Conservation (phyloP, 306 rosid genomes). For the Gastrolobium bilobum region DNA sequence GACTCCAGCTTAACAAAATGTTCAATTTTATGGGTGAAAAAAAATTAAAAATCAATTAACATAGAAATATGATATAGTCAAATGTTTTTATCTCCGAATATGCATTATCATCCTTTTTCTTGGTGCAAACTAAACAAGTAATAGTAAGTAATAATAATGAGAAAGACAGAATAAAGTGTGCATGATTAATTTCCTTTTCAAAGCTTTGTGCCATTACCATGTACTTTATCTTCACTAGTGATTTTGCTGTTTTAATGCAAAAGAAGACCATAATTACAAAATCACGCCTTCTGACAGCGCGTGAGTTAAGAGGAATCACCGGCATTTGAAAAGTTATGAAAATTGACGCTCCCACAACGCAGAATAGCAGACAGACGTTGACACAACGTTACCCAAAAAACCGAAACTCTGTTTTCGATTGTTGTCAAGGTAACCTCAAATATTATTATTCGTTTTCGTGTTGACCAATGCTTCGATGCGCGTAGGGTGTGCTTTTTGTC, state of each 20-base stretch:
- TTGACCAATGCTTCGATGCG: conserved; percentile 55
- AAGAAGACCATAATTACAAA: neutral
- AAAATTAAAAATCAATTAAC: too few species aligned
- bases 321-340: conserved; percentile 7
- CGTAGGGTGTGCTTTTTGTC: conserved; percentile 54
- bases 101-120: neutral
- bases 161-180: conserved; percentile 45
- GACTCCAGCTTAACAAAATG: too few species aligned
- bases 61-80: too few species aligned
- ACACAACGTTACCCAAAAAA: conserved; percentile 57
- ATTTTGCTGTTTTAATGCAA: conserved; percentile 37
- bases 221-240: neutral
- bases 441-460: conserved; percentile 1
- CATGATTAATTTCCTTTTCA: conserved; percentile 40
- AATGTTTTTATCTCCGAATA: neutral
- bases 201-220: neutral
- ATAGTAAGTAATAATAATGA: neutral
- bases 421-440: conserved; percentile 38
- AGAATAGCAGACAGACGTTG: conserved; percentile 60
- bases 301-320: neutral
- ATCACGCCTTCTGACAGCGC: conserved; percentile 29
- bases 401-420: conserved; percentile 33
- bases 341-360: conserved; percentile 45
- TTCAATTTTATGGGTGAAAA: too few species aligned
- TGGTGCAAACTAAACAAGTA: conserved; percentile 34